A percentile compares a stretch with the other conserved stretches of the same genome.
phyloP scores from a whole-genome alignment of 768 basidiomycete genomes.

The Rhodotorula paludigena region DNA sequence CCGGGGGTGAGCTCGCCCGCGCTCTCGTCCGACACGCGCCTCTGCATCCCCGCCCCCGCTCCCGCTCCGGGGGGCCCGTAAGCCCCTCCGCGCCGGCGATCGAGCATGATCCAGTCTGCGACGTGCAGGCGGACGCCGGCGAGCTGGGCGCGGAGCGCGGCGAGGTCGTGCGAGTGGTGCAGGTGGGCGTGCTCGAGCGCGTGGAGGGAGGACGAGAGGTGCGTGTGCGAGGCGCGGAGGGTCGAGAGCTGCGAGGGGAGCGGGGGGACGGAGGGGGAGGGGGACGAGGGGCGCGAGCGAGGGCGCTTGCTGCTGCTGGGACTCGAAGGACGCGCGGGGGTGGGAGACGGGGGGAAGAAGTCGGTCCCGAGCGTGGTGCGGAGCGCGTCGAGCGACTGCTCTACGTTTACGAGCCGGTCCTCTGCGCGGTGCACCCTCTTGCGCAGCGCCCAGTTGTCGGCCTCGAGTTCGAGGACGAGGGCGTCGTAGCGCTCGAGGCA shows the following conservation, averaged over 20 bases:
- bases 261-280: not conserved
- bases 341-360: not conserved
- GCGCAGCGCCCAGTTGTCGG: conserved; percentile 2
- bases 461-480: not conserved
- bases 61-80: no score
- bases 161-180: not conserved
- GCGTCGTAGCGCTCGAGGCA: not conserved
- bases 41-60: no score
- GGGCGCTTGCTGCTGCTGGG: not conserved
- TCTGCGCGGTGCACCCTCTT: not conserved
- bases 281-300: not conserved
- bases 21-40: no score
- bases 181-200: not conserved
- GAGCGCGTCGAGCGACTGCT: not conserved
- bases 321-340: not conserved
- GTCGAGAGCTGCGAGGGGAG: not conserved
- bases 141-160: not conserved
- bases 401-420: not conserved
- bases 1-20: no score
- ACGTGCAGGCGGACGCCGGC: not conserved
- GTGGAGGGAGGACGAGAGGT: not conserved
- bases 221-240: not conserved
- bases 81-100: not conserved
- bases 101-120: not conserved
- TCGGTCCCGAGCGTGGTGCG: not conserved